These are phyloP conservation scores for Brachypodium distachyon DNA, from an alignment of 202 grass and related monocot genomes.

Conservation along the genomic window DNA sequence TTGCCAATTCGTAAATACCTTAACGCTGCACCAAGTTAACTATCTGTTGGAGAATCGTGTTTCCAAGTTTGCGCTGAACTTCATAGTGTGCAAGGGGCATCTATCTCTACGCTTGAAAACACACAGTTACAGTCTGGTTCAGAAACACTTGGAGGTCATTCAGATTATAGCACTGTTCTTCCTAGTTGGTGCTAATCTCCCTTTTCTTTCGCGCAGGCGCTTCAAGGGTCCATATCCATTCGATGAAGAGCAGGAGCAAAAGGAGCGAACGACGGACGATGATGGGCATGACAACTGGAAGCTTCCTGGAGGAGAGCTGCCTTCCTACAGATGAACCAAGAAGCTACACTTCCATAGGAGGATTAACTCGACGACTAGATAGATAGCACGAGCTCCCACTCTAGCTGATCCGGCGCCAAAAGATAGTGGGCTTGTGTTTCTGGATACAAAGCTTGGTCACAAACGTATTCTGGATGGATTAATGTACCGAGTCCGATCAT, in stretches of 20 bases:
- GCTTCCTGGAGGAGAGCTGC: slow-evolving; percentile 46
- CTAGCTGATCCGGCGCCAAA: not conserved
- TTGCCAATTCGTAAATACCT: not conserved
- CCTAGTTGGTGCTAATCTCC: not conserved
- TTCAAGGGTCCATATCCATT: slow-evolving; percentile 36
- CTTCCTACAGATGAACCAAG: slow-evolving; percentile 21
- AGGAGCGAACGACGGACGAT: not conserved
- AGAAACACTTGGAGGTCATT: not conserved
- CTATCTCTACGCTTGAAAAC: not conserved
- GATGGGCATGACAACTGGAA: slow-evolving; percentile 65
- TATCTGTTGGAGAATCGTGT: not conserved
- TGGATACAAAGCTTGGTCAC: not conserved
- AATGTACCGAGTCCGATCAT: not conserved
- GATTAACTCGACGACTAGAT: not conserved
- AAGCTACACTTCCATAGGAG: not conserved
- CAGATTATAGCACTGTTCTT: not conserved
- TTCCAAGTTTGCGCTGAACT: not conserved
- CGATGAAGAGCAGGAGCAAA: slow-evolving; percentile 4
- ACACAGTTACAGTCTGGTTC: not conserved
- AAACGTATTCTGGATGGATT: not conserved
- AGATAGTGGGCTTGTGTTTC: not conserved
- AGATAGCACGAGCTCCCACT: not conserved
- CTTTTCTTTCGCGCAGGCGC: slow-evolving; percentile 5
- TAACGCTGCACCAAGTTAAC: not conserved
- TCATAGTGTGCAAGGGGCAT: not conserved